A percentile compares a stretch with the other conserved stretches of the same genome.
phyloP scores from a whole-genome alignment of 2,329 filamentous ascomycete genomes.

The Sporothrix mexicana region DNA sequence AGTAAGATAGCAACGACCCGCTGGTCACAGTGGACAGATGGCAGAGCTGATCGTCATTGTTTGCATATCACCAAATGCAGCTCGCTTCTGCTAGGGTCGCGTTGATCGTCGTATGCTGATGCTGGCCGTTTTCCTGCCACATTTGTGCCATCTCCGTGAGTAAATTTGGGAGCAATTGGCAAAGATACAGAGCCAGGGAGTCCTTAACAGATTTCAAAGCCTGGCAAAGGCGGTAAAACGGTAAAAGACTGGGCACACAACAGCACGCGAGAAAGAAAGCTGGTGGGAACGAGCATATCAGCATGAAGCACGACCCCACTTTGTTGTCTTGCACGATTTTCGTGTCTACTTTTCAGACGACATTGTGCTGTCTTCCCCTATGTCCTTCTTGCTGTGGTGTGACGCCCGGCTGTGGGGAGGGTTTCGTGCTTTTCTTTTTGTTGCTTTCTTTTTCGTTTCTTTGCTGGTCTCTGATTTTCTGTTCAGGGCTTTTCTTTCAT shows the following conservation, averaged over 20 bases:
- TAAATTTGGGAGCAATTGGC: too few relatives aligned
- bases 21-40: neutral
- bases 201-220: neutral
- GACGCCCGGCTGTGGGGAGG: conserved; percentile 13
- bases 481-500: neutral
- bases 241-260: neutral
- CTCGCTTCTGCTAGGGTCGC: conserved; percentile 1
- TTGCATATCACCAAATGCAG: conserved; percentile 12
- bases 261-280: neutral
- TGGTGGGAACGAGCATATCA: neutral
- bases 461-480: neutral
- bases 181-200: too few relatives aligned
- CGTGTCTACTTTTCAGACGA: conserved; percentile 14
- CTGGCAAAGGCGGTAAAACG: conserved; percentile 13
- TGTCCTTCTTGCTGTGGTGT: conserved; percentile 18
- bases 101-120: conserved; percentile 16
- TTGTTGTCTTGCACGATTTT: conserved; percentile 17
- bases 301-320: conserved; percentile 25
- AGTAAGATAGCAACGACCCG: neutral
- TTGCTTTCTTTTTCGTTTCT: neutral
- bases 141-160: neutral
- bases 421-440: neutral
- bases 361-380: neutral
- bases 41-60: conserved; percentile 21
- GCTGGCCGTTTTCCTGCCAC: neutral